Evolutionary conservation across 1,139 yeast species (phyloP).

Genomic region (Hanseniaspora uvarum): DNA sequence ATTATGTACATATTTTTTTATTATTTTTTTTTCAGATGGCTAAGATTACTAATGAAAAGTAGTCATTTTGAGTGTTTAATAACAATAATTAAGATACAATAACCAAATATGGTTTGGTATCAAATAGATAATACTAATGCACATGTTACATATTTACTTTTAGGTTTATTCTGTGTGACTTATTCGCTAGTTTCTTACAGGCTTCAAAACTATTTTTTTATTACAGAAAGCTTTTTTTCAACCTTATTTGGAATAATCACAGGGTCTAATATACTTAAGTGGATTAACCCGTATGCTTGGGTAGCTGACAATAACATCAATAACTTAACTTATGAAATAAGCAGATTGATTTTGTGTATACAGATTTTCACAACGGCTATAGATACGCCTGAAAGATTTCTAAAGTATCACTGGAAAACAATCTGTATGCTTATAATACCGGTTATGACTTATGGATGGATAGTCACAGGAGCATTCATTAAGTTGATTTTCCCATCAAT

Average conservation of each 20-base stretch:
- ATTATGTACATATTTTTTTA: not conserved
- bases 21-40: not conserved
- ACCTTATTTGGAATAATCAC: constrained; percentile 81
- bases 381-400: constrained; percentile 85
- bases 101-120: constrained; percentile 28
- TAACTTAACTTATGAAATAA: constrained; percentile 73
- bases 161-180: constrained; percentile 78
- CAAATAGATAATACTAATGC: constrained; percentile 42
- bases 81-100: not conserved
- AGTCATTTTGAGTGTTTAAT: not conserved
- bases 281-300: constrained; percentile 87
- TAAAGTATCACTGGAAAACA: constrained; percentile 82
- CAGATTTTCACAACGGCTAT: constrained; percentile 98
- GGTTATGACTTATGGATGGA: constrained; percentile 92
- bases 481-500: constrained; percentile 82
- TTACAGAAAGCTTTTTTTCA: constrained; percentile 95
- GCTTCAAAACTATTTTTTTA: constrained; percentile 77
- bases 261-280: constrained; percentile 83
- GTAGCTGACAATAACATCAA: constrained; percentile 58
- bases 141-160: constrained; percentile 85
- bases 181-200: constrained; percentile 85
- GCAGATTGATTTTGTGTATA: constrained; percentile 77
- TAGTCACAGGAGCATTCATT: constrained; percentile 72
- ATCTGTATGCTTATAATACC: constrained; percentile 72
- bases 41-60: not conserved